Evolutionary conservation across 2,329 filamentous ascomycete species (phyloP), one percentile per base, ranked within the genome.

Genomic region (Raffaelea ambrosiae): DNA sequence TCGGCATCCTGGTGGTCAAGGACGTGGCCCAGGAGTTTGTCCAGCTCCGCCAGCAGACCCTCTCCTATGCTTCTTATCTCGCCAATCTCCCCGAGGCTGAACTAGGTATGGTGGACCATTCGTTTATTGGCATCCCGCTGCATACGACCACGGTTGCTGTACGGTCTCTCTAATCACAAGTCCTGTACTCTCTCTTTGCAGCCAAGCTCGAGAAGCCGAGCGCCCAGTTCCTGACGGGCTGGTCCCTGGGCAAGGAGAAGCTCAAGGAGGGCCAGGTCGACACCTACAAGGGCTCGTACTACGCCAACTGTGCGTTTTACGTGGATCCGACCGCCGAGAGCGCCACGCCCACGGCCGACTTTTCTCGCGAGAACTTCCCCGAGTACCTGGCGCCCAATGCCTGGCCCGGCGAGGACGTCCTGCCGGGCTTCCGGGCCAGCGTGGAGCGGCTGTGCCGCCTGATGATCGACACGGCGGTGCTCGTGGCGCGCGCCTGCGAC

Each of bases 1-100:
- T 97, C 13, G 93, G 93, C 0, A 95, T 98, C 46, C 83, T 98
- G 47, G 71, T 97, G n/a, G 90, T 98, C 43, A 88, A 86, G 62
- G 87, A 89, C 61, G 78, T 97, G 0, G 87, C 89, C 0, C 53
- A 73, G 5, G 72, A 79, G 46, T 98, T 95, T 58, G 66, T 76
- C 14, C 66, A 75, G n/a, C 69, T 96, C 40, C 79, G 93, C 52
- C 77, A 77, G 50, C 77, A 77, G 51, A 76, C 93, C 2, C 74
- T 98, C 7, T 93, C 88, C 0, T 93, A 93, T 62, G 82, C 89
- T 3, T 95, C 88, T 0, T 93, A 94, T 61, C 79, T 97, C 36
- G 93, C 87, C 33, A 89, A 89, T 54, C 74, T 97, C 5, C 77
- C 88, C 5, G 66, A 76, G 22, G 66, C 77, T 14, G 80, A 89